Conservation (phyloP, 495 filamentous ascomycete genomes). For the Penicillium psychrofluorescens region DNA sequence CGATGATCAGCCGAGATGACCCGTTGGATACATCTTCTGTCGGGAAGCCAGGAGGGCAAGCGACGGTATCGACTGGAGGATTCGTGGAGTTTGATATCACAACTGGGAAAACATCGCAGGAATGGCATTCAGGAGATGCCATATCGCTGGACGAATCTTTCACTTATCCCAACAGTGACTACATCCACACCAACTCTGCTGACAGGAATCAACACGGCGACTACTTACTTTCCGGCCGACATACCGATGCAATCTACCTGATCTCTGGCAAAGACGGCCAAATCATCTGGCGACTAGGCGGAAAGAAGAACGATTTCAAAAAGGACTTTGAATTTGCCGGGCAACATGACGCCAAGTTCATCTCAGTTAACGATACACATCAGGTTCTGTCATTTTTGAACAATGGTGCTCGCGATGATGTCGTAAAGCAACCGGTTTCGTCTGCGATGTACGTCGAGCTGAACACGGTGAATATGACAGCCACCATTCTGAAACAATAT, state of each 20-base stretch:
- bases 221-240: slow-evolving; percentile 42
- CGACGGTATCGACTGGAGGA: slow-evolving; percentile 6
- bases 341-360: slow-evolving; percentile 44
- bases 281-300: slow-evolving; percentile 45
- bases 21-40: too few species aligned
- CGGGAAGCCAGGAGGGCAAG: too few species aligned
- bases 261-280: slow-evolving; percentile 41
- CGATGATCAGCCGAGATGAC: too few species aligned
- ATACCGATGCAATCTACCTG: slow-evolving; percentile 39
- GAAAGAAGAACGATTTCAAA: slow-evolving; percentile 24
- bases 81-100: slow-evolving; percentile 16
- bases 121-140: slow-evolving; percentile 21
- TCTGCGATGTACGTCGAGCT: slow-evolving; percentile 4
- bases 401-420: slow-evolving; percentile 25
- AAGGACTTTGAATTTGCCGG: slow-evolving; percentile 33
- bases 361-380: slow-evolving; percentile 24
- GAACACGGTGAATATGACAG: slow-evolving; percentile 21
- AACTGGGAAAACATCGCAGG: slow-evolving; percentile 10
- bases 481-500: slow-evolving; percentile 21
- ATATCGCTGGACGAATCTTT: slow-evolving; percentile 9
- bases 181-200: slow-evolving; percentile 45
- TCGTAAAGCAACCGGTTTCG: slow-evolving; percentile 13
- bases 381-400: slow-evolving; percentile 34
- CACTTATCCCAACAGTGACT: slow-evolving; percentile 16
- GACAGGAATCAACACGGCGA: slow-evolving; percentile 40